Evolutionary conservation across 352 stramenopile species (phyloP), one percentile per base, ranked within the genome.

Genomic region (Pythium insidiosum): DNA sequence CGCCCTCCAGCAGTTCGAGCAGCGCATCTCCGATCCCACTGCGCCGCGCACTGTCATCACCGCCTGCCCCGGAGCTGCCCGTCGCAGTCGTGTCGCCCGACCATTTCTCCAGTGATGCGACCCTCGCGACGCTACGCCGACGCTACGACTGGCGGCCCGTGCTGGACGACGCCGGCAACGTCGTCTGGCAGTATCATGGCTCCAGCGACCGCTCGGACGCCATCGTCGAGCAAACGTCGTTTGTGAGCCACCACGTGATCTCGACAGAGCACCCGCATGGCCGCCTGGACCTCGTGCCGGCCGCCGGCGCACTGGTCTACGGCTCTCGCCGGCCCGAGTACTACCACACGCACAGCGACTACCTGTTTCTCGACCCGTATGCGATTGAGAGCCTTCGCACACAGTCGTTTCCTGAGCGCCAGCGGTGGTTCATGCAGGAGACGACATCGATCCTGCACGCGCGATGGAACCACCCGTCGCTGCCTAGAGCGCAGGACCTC

Each of bases 341-440:
- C 38, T 43, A 39, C 12, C 37, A 66, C 11, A 25, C 34, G 5
- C 35, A 34, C 26, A 55, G 35, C 28, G 21, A 46, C 20, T 59
- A 44, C 29, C 40, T 50, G 4, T 52, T 53, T 4, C 38, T 67
- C 5, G 64, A 66, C 9, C 41, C 59, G 13, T 58, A 62, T 18
- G 56, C 56, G 0, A 38, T 77, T 11, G 56, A 74, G 18, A 58
- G 58, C 5, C 20, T 81, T 9, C 66, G 68, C 2, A 16, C 36
- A 10, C 51, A 68, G 23, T 61, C 61, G 24, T 82, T 82, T 30
- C 66, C 69, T 0, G 57, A 76, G 48, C 75, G 76, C 43, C 69
- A 82, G 24, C 61, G 56, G 4, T 82, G 66, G 63, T 76, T 82
- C 31, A 63, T 82, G 55, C 63, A 75, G 21, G 60, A 78, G 30